These are phyloP conservation scores for Collybia nuda DNA, from an alignment of 768 basidiomycete species.

Conservation along the genomic window DNA sequence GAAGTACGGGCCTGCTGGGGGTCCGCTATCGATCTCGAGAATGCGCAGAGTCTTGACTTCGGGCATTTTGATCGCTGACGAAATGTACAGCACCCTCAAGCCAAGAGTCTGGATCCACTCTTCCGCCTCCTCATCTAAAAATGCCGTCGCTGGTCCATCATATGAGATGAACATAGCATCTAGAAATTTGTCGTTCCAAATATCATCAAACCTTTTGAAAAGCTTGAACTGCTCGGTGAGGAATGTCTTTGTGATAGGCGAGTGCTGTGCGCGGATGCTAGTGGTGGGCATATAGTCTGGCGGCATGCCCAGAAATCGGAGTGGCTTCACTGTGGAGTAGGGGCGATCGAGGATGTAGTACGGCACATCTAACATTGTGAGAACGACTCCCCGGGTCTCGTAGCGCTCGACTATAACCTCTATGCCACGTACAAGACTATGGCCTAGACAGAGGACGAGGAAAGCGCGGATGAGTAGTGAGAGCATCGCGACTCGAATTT, in stretches of 20 bases:
- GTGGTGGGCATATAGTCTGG: constrained; percentile 20
- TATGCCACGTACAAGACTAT: too few relatives aligned
- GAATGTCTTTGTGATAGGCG: constrained; percentile 23
- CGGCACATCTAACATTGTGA: not conserved
- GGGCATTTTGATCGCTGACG: constrained; percentile 15
- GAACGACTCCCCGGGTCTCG: not conserved
- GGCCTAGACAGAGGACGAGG: too few relatives aligned
- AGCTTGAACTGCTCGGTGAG: constrained; percentile 23
- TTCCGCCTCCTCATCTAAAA: constrained; percentile 23
- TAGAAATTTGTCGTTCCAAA: constrained; percentile 29
- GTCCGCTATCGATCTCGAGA: constrained; percentile 13
- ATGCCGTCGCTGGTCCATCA: constrained; percentile 19
- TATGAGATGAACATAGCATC: constrained; percentile 27
- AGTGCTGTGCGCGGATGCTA: constrained; percentile 21
- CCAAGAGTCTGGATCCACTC: constrained; percentile 23
- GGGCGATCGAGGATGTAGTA: not conserved
- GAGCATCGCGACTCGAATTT: too few relatives aligned
- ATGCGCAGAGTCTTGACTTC: constrained; percentile 11
- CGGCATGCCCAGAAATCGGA: constrained; percentile 17
- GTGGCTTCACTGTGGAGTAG: not conserved
- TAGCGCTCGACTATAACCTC: too few relatives aligned
- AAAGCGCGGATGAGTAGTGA: too few relatives aligned
- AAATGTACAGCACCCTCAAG: constrained; percentile 21
- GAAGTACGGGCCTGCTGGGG: constrained; percentile 29
- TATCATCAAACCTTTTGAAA: constrained; percentile 28